Evolutionary conservation across 257 asterid species (phyloP).

Genomic region (Linaria vulgaris): DNA sequence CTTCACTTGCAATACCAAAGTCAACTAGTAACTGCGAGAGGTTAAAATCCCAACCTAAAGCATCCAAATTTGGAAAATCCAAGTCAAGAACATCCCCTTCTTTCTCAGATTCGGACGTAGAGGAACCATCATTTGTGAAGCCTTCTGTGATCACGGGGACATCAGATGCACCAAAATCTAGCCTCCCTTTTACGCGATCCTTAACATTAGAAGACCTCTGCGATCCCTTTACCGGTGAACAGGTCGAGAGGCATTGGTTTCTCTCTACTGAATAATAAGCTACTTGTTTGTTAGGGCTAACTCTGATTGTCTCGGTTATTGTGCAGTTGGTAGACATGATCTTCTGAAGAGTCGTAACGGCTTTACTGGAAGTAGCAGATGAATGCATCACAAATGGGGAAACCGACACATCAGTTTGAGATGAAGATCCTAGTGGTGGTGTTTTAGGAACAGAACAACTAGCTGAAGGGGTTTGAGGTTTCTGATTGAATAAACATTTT

Average conservation of each 20-base stretch:
- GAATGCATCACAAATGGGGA: conserved; percentile 54
- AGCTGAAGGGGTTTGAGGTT: conserved; percentile 51
- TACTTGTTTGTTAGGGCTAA: conserved; percentile 77
- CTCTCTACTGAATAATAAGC: conserved; percentile 74
- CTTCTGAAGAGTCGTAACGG: conserved; percentile 42
- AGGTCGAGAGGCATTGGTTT: conserved; percentile 55
- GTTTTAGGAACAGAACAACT: conserved; percentile 75
- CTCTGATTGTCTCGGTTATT: conserved; percentile 68
- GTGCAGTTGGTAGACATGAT: conserved; percentile 72
- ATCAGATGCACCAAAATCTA: conserved; percentile 72
- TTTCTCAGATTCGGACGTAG: conserved; percentile 64
- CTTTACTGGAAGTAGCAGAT: conserved; percentile 50
- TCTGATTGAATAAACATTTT: conserved; percentile 77
- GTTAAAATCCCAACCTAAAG: conserved; percentile 60
- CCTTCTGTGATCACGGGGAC: conserved; percentile 46
- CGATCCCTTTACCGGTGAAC: conserved; percentile 67
- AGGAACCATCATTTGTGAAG: conserved; percentile 43
- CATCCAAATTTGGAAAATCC: conserved; percentile 68
- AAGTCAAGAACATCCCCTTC: conserved; percentile 65
- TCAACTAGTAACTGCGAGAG: conserved; percentile 48
- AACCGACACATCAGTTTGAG: conserved; percentile 56
- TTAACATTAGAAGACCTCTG: conserved; percentile 44
- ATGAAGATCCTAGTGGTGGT: conserved; percentile 65
- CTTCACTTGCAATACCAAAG: conserved; percentile 43
- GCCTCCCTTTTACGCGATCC: conserved; percentile 83